Conservation (phyloP, 345 rosid species). For the Xanthoceras sorbifolium region DNA sequence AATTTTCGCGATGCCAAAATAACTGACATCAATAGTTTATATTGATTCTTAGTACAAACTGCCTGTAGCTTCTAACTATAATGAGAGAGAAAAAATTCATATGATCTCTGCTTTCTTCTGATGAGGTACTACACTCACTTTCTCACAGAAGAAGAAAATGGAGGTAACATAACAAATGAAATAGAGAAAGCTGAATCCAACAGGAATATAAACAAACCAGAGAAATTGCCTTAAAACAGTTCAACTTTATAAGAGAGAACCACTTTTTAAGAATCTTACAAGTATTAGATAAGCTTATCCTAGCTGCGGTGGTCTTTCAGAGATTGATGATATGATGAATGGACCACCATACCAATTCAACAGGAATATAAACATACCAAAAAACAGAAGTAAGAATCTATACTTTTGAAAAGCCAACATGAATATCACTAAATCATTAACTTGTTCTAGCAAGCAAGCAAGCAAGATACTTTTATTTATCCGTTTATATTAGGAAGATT, state of each 20-base stretch:
- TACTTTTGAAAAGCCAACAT: neutral
- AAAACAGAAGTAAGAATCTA: neutral
- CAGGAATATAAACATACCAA: neutral
- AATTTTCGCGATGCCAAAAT: no score
- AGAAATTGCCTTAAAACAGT: neutral
- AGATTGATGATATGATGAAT: neutral
- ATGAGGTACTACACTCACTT: no score
- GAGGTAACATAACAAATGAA: neutral
- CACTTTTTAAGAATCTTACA: neutral
- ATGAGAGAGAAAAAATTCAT: no score
- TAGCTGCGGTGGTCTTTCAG: neutral
- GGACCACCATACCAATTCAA: neutral
- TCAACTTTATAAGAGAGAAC: neutral
- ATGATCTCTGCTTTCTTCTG: no score
- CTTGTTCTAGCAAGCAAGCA: slow-evolving; percentile 16
- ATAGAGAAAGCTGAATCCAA: neutral
- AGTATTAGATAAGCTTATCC: slow-evolving; percentile 1
- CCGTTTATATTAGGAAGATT: neutral
- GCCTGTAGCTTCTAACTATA: no score
- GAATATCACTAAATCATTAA: neutral
- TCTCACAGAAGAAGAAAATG: no score
- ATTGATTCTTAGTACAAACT: no score
- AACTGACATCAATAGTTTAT: no score
- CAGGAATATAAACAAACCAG: neutral
- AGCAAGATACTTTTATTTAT: neutral